Percentiles rank a stretch among this genome's conserved stretches.
These are phyloP conservation scores for Acanthamoeba healyi DNA, from an alignment of 208 protist genomes.

Conservation along the genomic window DNA sequence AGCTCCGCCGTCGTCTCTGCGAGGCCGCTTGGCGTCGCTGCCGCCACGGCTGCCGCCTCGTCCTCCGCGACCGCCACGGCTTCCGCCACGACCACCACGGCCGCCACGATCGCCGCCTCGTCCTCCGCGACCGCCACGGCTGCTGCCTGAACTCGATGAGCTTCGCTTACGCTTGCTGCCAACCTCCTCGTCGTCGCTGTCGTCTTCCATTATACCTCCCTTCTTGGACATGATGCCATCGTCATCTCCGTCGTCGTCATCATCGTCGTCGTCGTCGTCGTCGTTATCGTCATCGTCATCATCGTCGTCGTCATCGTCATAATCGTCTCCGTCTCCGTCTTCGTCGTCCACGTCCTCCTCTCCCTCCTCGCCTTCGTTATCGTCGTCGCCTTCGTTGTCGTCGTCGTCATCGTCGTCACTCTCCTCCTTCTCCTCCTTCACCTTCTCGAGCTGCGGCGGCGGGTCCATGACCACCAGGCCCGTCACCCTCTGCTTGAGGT, in stretches of 20 bases:
- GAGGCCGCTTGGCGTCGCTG: too few species aligned
- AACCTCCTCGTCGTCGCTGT: not conserved
- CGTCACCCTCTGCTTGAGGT: constrained; percentile 30
- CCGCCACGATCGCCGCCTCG: not conserved
- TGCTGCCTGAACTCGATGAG: not conserved
- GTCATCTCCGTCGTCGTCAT: not conserved
- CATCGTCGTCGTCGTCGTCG: not conserved
- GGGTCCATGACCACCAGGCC: constrained; percentile 13
- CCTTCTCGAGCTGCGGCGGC: not conserved
- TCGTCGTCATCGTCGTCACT: constrained; percentile 15
- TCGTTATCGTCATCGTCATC: not conserved
- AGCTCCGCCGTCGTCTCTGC: too few species aligned
- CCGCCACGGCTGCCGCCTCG: not conserved
- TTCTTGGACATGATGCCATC: not conserved
- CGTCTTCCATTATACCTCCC: not conserved
- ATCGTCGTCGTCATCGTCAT: not conserved
- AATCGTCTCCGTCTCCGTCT: not conserved
- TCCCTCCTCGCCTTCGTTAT: not conserved
- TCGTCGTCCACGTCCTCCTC: not conserved
- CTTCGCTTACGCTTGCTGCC: not conserved
- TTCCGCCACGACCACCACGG: not conserved
- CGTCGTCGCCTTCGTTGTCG: not conserved
- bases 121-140: not conserved
- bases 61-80: not conserved
- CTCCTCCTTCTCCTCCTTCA: constrained; percentile 19